phyloP scores from a whole-genome alignment of 805 yeast species.

The Lipomyces yamanashiensis region DNA sequence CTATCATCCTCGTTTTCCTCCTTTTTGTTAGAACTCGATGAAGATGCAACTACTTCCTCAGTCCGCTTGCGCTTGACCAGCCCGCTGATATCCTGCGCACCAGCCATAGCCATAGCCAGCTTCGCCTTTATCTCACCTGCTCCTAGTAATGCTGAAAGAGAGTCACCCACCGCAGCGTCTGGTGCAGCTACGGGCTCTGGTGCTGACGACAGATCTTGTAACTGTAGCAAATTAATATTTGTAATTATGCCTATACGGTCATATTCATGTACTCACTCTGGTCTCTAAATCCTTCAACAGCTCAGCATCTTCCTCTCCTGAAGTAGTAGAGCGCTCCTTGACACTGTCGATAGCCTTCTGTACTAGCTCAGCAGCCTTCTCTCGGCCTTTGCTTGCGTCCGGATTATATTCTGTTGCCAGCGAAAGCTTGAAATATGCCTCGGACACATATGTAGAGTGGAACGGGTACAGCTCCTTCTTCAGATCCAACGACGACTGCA shows the following conservation, averaged over 20 bases:
- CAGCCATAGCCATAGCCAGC: slow-evolving; percentile 23
- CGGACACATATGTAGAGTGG: slow-evolving; percentile 64
- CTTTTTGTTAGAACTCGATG: neutral
- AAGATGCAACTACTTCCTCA: slow-evolving; percentile 2
- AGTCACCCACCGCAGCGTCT: neutral
- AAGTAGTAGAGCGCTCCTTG: slow-evolving; percentile 46
- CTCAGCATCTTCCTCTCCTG: slow-evolving; percentile 48
- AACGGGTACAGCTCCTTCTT: slow-evolving; percentile 54
- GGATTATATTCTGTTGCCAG: slow-evolving; percentile 73
- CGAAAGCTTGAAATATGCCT: slow-evolving; percentile 79
- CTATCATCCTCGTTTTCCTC: neutral
- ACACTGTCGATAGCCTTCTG: slow-evolving; percentile 58
- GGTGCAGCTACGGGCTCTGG: neutral
- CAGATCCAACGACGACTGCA: slow-evolving; percentile 59
- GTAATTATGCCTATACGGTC: neutral
- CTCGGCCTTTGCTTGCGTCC: slow-evolving; percentile 50
- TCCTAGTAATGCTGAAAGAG: slow-evolving; percentile 10
- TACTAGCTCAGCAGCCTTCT: slow-evolving; percentile 60
- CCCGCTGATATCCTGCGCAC: slow-evolving; percentile 32
- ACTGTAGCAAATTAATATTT: neutral
- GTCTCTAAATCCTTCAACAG: slow-evolving; percentile 44
- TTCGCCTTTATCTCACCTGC: slow-evolving; percentile 14
- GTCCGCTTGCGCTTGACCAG: slow-evolving; percentile 30
- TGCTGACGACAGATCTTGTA: slow-evolving; percentile 17
- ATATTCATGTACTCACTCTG: slow-evolving; percentile 38